Conservation (phyloP, 169 alveolate species). For the Eimeria necatrix region DNA sequence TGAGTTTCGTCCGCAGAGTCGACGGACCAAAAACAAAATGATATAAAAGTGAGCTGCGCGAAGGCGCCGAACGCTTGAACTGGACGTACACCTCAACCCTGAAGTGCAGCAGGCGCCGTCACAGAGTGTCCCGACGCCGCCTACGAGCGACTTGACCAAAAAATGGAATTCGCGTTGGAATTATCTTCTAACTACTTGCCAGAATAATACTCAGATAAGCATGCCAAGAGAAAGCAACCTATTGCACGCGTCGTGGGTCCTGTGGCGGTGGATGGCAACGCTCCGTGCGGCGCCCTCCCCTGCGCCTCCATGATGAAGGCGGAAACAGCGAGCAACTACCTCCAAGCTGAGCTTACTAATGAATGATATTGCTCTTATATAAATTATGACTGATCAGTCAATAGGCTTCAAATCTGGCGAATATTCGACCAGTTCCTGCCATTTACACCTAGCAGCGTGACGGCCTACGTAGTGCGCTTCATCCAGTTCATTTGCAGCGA, state of each 20-base stretch:
- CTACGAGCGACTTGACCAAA: not conserved
- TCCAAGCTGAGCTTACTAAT: not conserved
- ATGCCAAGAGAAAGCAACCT: conserved; percentile 43
- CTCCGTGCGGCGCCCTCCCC: conserved; percentile 75
- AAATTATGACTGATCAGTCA: not conserved
- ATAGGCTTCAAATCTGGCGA: too few relatives aligned
- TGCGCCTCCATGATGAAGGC: conserved; percentile 39
- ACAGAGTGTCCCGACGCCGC: conserved; percentile 23
- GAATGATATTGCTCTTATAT: not conserved
- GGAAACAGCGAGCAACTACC: conserved; percentile 19
- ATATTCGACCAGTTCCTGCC: not conserved
- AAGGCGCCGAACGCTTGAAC: not conserved
- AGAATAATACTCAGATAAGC: not conserved
- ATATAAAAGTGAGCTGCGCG: conserved; percentile 39
- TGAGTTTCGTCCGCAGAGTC: conserved; percentile 8
- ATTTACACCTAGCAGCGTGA: not conserved
- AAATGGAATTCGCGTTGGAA: conserved; percentile 29
- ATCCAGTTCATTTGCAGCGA: not conserved
- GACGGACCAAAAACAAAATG: conserved; percentile 18
- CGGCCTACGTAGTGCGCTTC: conserved; percentile 19
- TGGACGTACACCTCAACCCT: conserved; percentile 69
- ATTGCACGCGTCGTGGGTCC: conserved; percentile 38
- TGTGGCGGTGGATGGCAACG: conserved; percentile 62
- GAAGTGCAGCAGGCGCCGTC: conserved; percentile 64
- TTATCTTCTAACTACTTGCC: conserved; percentile 21